A percentile compares a stretch with the other conserved stretches of the same genome.
Conservation (phyloP, 176 grass and related monocot genomes). For the Puccinellia tenuiflora region DNA sequence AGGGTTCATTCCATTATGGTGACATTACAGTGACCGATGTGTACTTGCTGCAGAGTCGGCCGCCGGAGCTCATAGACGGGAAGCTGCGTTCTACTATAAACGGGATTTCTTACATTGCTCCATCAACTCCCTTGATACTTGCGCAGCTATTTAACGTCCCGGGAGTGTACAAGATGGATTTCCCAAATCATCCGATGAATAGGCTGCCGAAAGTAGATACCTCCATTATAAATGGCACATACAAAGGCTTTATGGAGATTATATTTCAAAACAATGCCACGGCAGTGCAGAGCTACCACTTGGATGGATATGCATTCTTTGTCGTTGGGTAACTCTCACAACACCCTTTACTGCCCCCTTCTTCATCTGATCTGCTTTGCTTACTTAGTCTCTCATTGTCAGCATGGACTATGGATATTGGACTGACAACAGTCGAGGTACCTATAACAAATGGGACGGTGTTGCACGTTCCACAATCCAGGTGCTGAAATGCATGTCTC, state of each 20-base stretch:
- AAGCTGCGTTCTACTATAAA: conserved; percentile 66
- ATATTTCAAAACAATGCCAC: conserved; percentile 96
- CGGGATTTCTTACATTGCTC: conserved; percentile 81
- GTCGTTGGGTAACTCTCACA: conserved; percentile 69
- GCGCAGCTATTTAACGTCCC: conserved; percentile 77
- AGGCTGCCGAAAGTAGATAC: conserved; percentile 79
- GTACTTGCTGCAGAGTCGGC: conserved; percentile 61
- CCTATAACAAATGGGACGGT: conserved; percentile 99
- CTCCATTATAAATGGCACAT: conserved; percentile 89
- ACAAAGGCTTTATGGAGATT: conserved; percentile 93
- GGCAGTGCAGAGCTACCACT: conserved; percentile 71
- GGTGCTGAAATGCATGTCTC: conserved; percentile 23
- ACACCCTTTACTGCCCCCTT: background rate
- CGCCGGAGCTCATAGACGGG: conserved; percentile 71
- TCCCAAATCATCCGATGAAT: conserved; percentile 73
- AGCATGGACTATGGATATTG: conserved; percentile 93
- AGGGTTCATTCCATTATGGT: conserved; percentile 93
- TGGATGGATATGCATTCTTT: conserved; percentile 97
- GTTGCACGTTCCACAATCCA: conserved; percentile 91
- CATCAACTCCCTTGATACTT: conserved; percentile 71
- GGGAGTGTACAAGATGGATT: conserved; percentile 85
- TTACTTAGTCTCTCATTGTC: background rate
- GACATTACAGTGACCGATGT: conserved; percentile 91
- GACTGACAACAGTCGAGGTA: conserved; percentile 86
- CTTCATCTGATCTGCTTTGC: background rate